These are phyloP conservation scores for Lasiosphaeria hispida DNA, from an alignment of 495 filamentous ascomycete genomes.

Conservation along the genomic window DNA sequence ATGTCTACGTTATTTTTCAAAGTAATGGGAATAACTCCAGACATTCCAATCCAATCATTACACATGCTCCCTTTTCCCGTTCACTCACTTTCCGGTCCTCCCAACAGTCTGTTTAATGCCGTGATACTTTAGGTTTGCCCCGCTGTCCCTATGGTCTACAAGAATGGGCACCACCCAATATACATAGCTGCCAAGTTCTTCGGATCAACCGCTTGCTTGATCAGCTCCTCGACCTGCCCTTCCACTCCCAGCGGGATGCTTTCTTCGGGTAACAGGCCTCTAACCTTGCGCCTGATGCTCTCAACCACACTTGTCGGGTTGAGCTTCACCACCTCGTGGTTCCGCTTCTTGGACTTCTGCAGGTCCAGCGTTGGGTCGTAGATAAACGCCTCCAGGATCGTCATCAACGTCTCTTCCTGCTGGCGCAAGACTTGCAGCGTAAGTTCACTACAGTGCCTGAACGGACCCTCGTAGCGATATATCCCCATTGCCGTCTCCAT, in stretches of 20 bases:
- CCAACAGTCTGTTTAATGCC: not conserved
- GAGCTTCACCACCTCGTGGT: constrained; percentile 63
- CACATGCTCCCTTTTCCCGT: not conserved
- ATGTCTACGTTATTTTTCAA: no score
- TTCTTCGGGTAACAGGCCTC: constrained; percentile 78
- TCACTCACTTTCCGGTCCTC: not conserved
- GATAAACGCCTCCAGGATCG: constrained; percentile 91
- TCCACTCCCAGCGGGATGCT: constrained; percentile 90
- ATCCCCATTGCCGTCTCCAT: constrained; percentile 97
- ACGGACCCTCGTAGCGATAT: constrained; percentile 88
- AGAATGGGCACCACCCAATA: constrained; percentile 96
- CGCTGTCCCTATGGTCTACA: constrained; percentile 45
- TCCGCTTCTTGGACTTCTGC: constrained; percentile 69
- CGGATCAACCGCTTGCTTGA: constrained; percentile 75
- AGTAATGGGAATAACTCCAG: no score
- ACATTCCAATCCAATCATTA: no score
- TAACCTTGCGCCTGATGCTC: constrained; percentile 80
- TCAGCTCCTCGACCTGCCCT: constrained; percentile 90
- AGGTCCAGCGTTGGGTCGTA: constrained; percentile 97
- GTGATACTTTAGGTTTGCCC: not conserved
- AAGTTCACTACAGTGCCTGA: constrained; percentile 85
- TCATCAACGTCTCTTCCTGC: constrained; percentile 95
- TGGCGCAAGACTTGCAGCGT: constrained; percentile 79
- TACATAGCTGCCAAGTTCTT: constrained; percentile 86
- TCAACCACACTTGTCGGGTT: constrained; percentile 90